Evolutionary conservation across 257 asterid genomes (phyloP).

Genomic region (Asclepias syriaca): DNA sequence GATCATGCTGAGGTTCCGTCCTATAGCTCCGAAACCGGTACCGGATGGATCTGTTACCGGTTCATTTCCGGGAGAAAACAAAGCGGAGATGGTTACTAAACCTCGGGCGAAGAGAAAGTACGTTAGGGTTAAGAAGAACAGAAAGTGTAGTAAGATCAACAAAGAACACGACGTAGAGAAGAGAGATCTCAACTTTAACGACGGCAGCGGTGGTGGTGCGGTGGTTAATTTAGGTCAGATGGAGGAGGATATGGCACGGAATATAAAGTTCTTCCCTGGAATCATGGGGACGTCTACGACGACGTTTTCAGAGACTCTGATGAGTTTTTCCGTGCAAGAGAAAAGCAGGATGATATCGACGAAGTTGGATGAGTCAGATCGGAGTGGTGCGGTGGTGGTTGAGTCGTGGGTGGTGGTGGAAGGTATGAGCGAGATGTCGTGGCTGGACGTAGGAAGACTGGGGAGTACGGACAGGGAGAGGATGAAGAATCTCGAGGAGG

Average conservation of each 20-base stretch:
- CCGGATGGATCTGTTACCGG: conserved; percentile 22
- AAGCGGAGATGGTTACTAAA: neutral
- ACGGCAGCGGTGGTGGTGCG: neutral
- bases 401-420: conserved; percentile 47
- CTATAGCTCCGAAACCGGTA: conserved; percentile 46
- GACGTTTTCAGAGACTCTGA: neutral
- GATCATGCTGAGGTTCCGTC: conserved; percentile 38
- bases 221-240: conserved; percentile 5
- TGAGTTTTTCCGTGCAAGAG: conserved; percentile 19
- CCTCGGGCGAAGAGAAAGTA: conserved; percentile 40
- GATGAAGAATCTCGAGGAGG: conserved; percentile 31
- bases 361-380: conserved; percentile 20
- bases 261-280: neutral
- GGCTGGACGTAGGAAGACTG: conserved; percentile 16
- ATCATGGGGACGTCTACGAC: conserved; percentile 5
- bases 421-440: conserved; percentile 21
- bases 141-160: conserved; percentile 15
- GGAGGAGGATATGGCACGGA: neutral
- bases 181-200: conserved; percentile 11
- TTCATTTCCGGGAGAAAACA: neutral
- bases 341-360: conserved; percentile 2
- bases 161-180: conserved; percentile 1
- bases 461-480: conserved; percentile 39
- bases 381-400: conserved; percentile 15
- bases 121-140: conserved; percentile 35